These are phyloP conservation scores for Pestalotiopsis sp. DNA, from an alignment of 2,329 filamentous ascomycete genomes.

Conservation along the genomic window DNA sequence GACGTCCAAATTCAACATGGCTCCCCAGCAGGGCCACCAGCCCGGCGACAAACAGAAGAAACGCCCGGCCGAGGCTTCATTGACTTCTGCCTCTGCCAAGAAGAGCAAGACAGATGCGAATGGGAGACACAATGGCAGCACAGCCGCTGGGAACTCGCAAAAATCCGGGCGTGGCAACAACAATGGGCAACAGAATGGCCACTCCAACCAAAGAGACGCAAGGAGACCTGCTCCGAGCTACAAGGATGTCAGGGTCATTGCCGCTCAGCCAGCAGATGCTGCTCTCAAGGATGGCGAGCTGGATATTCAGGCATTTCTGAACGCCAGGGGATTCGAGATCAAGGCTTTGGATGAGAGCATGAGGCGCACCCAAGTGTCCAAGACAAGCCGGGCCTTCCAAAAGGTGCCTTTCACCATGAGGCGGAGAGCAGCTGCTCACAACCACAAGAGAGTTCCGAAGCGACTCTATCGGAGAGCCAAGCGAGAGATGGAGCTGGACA, in stretches of 20 bases:
- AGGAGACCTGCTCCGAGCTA: slow-evolving; percentile 37
- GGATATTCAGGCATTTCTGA: slow-evolving; percentile 82
- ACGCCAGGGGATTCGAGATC: slow-evolving; percentile 88
- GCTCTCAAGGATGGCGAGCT: slow-evolving; percentile 74
- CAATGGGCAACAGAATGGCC: slow-evolving; percentile 14
- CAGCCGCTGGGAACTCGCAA: not conserved
- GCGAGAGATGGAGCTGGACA: slow-evolving; percentile 82
- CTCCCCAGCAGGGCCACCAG: slow-evolving; percentile 11
- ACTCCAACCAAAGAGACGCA: slow-evolving; percentile 41
- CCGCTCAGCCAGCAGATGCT: slow-evolving; percentile 51
- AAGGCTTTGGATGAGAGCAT: slow-evolving; percentile 82
- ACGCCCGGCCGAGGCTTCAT: slow-evolving; percentile 15
- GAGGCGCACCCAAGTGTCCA: slow-evolving; percentile 66
- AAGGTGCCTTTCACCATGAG: slow-evolving; percentile 84
- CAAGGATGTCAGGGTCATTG: slow-evolving; percentile 51
- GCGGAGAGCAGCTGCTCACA: slow-evolving; percentile 90
- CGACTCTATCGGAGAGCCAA: slow-evolving; percentile 71
- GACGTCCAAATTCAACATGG: not conserved
- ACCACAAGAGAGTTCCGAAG: slow-evolving; percentile 86
- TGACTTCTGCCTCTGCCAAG: slow-evolving; percentile 12
- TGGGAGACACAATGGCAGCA: not conserved
- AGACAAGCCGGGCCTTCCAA: slow-evolving; percentile 80
- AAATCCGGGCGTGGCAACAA: not conserved
- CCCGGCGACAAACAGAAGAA: slow-evolving; percentile 13
- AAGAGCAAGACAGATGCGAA: slow-evolving; percentile 20